Conservation (phyloP, 2,329 filamentous ascomycete genomes). For the Ambrosiella xylebori region DNA sequence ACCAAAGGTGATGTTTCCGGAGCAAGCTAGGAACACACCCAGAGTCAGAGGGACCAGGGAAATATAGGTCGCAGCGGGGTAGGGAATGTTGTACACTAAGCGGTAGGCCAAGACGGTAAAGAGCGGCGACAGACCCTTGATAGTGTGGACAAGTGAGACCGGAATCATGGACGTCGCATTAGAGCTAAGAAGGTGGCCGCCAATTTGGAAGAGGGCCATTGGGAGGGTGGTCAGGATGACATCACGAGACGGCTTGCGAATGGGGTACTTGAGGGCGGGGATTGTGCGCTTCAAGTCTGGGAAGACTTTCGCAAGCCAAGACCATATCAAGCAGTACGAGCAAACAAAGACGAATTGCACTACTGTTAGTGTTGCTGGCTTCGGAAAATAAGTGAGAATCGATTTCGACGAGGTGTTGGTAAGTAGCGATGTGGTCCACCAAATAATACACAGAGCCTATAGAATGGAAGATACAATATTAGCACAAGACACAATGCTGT, state of each 20-base stretch:
- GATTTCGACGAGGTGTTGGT: slow-evolving; percentile 97
- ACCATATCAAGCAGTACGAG: slow-evolving; percentile 65
- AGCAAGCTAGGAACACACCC: slow-evolving; percentile 93
- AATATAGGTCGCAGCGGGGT: slow-evolving; percentile 71
- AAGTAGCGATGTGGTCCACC: slow-evolving; percentile 89
- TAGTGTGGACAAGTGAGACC: slow-evolving; percentile 92
- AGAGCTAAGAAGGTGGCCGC: slow-evolving; percentile 82
- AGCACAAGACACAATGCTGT: background rate
- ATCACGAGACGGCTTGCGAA: slow-evolving; percentile 63
- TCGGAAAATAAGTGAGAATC: slow-evolving; percentile 79
- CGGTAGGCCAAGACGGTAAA: slow-evolving; percentile 93
- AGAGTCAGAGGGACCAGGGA: slow-evolving; percentile 80
- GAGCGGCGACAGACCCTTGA: slow-evolving; percentile 89
- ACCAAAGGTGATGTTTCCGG: slow-evolving; percentile 57
- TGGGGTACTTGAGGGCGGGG: slow-evolving; percentile 67
- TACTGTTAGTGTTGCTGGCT: slow-evolving; percentile 78
- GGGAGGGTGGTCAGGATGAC: slow-evolving; percentile 80
- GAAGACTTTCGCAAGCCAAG: slow-evolving; percentile 57
- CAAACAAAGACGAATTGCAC: slow-evolving; percentile 90
- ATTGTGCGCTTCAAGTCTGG: slow-evolving; percentile 53
- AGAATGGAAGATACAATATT: background rate
- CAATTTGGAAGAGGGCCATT: slow-evolving; percentile 80
- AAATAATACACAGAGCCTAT: slow-evolving; percentile 69
- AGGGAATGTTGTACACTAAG: slow-evolving; percentile 72
- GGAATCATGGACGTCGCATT: slow-evolving; percentile 89